Base-by-base conservation (phyloP, 2,329 filamentous ascomycete genomes). In the Plectosphaerella cucumerina region DNA sequence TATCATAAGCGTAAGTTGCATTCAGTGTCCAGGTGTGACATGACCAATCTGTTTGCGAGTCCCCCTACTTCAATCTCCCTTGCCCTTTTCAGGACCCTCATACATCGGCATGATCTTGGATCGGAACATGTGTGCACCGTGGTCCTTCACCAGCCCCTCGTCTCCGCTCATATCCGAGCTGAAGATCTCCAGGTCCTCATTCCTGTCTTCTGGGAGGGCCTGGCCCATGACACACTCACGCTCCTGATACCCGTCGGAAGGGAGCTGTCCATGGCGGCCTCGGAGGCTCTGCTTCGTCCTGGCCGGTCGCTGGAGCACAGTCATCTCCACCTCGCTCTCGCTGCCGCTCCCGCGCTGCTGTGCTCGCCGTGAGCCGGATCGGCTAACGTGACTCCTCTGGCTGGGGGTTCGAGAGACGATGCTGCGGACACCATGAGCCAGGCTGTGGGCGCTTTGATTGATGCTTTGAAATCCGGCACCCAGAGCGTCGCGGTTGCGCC, bases 221-320 rank as follows among this genome's bases (percentile, higher is more conserved):
- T 69, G 71, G 17, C 67, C 67, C 59, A 68, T 65, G 48, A 69
- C 62, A 53, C 67, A 67, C 22, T 69, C 66, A 44, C 65, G 65
- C 49, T 71, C 67, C 11, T 47, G 44, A 47, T 62, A 63, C 10
- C 56, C 48, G 20, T 60, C 55, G 10, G 48, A 54, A 10, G 59
- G 56, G 17, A 59, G 44, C 34, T 51, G 49, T 23, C 51, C 34
- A 34, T 62, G 56, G 23, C 56, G 56, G 49, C 60, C 53, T n/a
- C 53, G 58, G 18, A 55, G 48, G 4, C 57, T 58, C 39, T 55
- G 5, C 20, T 44, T 50, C 10, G 44, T 31, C n/a, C 53, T 49
- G 5, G 6, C 14, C 17, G 20, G 33, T 4, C 33, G 33, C 34
- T 15, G 18, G 11, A 66, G 37, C 6, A 50, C 56, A 43, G 61